Evolutionary conservation across 2,329 filamentous ascomycete species (phyloP).

Genomic region (Calonectria naviculata): DNA sequence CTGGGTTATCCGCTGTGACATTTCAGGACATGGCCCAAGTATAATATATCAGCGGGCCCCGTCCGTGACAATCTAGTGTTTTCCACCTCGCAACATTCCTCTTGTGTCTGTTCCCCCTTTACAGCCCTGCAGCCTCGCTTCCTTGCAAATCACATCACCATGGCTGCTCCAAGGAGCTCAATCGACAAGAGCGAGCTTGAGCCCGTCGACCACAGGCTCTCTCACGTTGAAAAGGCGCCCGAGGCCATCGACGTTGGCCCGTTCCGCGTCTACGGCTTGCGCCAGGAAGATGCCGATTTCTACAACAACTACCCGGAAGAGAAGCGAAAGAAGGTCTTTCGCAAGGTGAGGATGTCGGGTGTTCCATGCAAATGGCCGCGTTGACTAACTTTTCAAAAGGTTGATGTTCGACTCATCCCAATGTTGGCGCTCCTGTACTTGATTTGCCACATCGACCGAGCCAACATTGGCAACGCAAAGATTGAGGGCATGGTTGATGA

Average conservation of each 20-base stretch:
- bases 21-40: constrained; percentile 17
- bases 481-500: constrained; percentile 52
- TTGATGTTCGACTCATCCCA: constrained; percentile 51
- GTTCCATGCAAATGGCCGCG: neutral
- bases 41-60: constrained; percentile 28
- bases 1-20: constrained; percentile 6
- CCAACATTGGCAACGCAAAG: constrained; percentile 64
- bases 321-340: constrained; percentile 36
- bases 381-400: constrained; percentile 16
- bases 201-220: constrained; percentile 23
- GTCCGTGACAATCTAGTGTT: neutral
- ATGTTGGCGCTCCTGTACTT: constrained; percentile 68
- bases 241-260: constrained; percentile 34
- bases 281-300: constrained; percentile 37
- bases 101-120: neutral
- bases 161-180: constrained; percentile 31
- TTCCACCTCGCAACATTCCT: constrained; percentile 5
- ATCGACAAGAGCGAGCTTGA: constrained; percentile 38
- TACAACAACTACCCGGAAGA: constrained; percentile 34
- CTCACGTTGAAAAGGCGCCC: constrained; percentile 27
- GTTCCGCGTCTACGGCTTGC: constrained; percentile 35
- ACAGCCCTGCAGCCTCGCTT: neutral
- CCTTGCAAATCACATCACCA: constrained; percentile 3
- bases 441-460: constrained; percentile 66
- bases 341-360: constrained; percentile 18